Evolutionary conservation across 2,329 filamentous ascomycete species (phyloP).

Genomic region (Aspergillus hortae): DNA sequence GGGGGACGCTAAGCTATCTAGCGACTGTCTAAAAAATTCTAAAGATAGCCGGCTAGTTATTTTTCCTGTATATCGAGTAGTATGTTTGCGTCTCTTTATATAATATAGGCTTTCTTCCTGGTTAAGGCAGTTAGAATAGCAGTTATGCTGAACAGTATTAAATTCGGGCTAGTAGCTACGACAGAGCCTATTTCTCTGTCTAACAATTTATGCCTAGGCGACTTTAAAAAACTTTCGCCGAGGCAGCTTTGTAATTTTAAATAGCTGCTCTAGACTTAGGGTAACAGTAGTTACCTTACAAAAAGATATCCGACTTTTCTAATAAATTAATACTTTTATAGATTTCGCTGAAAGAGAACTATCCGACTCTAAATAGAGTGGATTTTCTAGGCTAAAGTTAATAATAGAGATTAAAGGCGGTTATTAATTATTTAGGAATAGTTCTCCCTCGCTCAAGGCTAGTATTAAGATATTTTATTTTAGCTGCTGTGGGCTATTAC

Average conservation of each 20-base stretch:
- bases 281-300: background rate
- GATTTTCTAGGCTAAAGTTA: slow-evolving; percentile 3
- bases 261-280: slow-evolving; percentile 3
- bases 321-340: slow-evolving; percentile 1
- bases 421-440: slow-evolving; percentile 1
- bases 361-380: slow-evolving; percentile 5
- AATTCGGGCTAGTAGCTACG: slow-evolving; percentile 2
- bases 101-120: slow-evolving; percentile 2
- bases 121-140: background rate
- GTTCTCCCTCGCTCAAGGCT: slow-evolving; percentile 1
- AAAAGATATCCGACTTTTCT: background rate
- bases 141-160: slow-evolving; percentile 1
- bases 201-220: slow-evolving; percentile 6
- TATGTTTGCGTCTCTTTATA: slow-evolving; percentile 5
- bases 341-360: slow-evolving; percentile 2
- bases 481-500: background rate
- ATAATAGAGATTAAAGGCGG: background rate
- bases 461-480: slow-evolving; percentile 1
- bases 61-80: background rate
- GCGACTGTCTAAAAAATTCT: slow-evolving; percentile 1
- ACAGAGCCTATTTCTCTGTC: background rate
- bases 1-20: slow-evolving; percentile 4
- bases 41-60: slow-evolving; percentile 2
- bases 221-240: slow-evolving; percentile 5
- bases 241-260: slow-evolving; percentile 3